Evolutionary conservation across 495 filamentous ascomycete genomes (phyloP), one percentile per base, ranked within the genome.

Genomic region (Penicillium bialowiezense): DNA sequence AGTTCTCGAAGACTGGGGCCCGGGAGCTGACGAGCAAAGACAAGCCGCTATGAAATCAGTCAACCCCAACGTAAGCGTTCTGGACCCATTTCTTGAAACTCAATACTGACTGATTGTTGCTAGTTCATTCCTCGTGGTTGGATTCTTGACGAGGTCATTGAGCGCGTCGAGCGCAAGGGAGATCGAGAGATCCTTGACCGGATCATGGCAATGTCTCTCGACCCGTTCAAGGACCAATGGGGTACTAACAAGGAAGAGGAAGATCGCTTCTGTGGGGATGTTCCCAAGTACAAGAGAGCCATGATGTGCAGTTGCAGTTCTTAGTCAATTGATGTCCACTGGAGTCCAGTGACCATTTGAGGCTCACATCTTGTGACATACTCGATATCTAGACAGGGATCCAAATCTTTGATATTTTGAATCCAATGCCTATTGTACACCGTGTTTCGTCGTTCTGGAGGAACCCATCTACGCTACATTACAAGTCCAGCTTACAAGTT

Each of bases 121-220:
- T 50, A 81, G 64, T 97, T 97, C 55, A 69, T 95, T 1, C 90
- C 95, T 0, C 76, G 90, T 26, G 82, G 83, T 17, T 98, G 95
- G 93, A 81, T 98, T 42, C 73, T 98, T 7, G 92, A 97, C 66
- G 93, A 97, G 68, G 55, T 97, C 5, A 97, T 98, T 53, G 78
- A 84, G 29, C 76, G 87, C 12, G 91, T 97, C 3, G 91, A 97
- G 67, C 85, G 87, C 59, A 79, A 84, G 20, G 85, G 87, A 14
- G 91, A 97, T 54, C 75, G 89, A 41, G 84, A 88, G 1, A 81
- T 98, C 14, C 65, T 98, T 41, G 72, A 71, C 6, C 71, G 83
- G 37, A 75, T 90, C 18, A 86, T 96, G 85, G 75, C 86, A 17
- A 84, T 96, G 84, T 79, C 84, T 5, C 67, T 90, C 44, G 76